Conservation (phyloP, 108 stramenopile species). For the Tribonema minus region DNA sequence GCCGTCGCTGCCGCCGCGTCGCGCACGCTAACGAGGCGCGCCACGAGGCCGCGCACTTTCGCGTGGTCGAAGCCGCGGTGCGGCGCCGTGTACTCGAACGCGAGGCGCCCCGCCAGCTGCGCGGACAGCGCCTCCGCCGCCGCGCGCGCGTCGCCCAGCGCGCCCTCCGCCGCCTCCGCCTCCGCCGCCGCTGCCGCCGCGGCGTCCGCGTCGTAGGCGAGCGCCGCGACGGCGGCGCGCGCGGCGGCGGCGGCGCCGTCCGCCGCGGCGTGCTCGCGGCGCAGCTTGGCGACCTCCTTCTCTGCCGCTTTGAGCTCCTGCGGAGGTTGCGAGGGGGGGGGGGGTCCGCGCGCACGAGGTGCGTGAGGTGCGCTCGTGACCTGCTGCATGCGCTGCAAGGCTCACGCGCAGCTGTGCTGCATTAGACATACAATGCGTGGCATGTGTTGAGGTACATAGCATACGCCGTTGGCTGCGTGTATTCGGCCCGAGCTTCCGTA, state of each 20-base stretch:
- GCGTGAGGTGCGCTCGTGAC: too few relatives aligned
- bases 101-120: slow-evolving; percentile 75
- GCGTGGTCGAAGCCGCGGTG: slow-evolving; percentile 82
- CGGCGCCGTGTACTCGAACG: slow-evolving; percentile 85
- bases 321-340: too few relatives aligned
- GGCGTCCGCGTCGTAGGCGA: slow-evolving; percentile 12
- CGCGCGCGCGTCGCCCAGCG: slow-evolving; percentile 14
- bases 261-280: slow-evolving; percentile 10
- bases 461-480: too few relatives aligned
- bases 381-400: too few relatives aligned
- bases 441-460: too few relatives aligned
- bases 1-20: slow-evolving; percentile 75
- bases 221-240: neutral
- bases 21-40: slow-evolving; percentile 75
- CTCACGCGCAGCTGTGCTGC: too few relatives aligned
- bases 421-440: too few relatives aligned
- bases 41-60: slow-evolving; percentile 85
- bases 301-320: slow-evolving; percentile 39
- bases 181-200: slow-evolving; percentile 34
- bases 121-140: slow-evolving; percentile 71
- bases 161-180: slow-evolving; percentile 32
- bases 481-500: too few relatives aligned
- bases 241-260: neutral
- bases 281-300: slow-evolving; percentile 11
- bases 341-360: too few relatives aligned